Evolutionary conservation across 768 basidiomycete species (phyloP), one percentile per base, ranked within the genome.

Genomic region (Suillus subaureus): DNA sequence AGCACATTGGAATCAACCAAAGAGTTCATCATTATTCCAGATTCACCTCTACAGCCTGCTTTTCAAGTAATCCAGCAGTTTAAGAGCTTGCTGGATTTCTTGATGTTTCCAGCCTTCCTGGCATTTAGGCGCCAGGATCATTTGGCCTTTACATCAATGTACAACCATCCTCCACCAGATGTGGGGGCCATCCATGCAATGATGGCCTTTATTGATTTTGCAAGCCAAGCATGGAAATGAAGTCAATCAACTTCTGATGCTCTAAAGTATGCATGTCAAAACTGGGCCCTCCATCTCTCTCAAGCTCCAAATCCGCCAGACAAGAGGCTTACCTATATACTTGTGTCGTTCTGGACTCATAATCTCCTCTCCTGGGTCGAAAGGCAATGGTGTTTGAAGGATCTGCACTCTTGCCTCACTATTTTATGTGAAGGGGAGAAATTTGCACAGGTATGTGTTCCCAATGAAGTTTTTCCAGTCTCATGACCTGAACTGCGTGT

Each of bases 311-410:
- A 47, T 12, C 4, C n/a, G 1, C 1, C 4, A n/a, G n/a, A 47
- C 4, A 12, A 47, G 45, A 47, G 4, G 45, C 45, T 47, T 12
- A 1, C 11, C 2, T 6, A 1, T n/a, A 47, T 47, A 12, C 8
- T 47, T 2, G 2, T n/a, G 45, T 47, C 45, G 12, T 47, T 47
- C n/a, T 23, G 45, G 45, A 23, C 4, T 23, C 45, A 4, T n/a
- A 12, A 47, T 23, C 45, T 47, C 5, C n/a, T 47, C 45, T 47
- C 45, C 45, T 47, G 45, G 45, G 11, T 47, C 2, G 45, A 47
- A n/a, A 47, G 45, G 45, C 45, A 47, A n/a, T 47, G 45, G 45
- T 47, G 45, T 47, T 47, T 47, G 45, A 47, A 47, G n/a, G 45
- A 47, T n/a, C 45, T 47, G 45, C 45, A 11, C 18, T 47, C 45